phyloP scores from a whole-genome alignment of 345 rosid species.

The Sisymbrium irio region DNA sequence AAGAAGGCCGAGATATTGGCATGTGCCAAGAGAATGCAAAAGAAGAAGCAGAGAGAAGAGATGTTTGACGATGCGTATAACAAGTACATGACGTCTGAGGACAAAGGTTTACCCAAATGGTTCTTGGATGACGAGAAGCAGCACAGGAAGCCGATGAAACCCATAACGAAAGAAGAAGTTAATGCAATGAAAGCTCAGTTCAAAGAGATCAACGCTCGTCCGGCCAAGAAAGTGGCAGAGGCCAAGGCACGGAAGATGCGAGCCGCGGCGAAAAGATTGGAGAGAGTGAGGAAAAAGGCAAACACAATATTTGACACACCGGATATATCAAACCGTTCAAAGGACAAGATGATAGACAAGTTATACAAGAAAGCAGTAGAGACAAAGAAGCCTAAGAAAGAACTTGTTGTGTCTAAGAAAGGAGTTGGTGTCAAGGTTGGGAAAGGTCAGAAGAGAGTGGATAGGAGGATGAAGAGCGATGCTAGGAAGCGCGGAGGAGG shows the following conservation, averaged over 20 bases:
- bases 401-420: slow-evolving; percentile 87
- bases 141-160: slow-evolving; percentile 70
- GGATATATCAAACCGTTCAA: slow-evolving; percentile 74
- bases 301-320: slow-evolving; percentile 70
- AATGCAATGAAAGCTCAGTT: slow-evolving; percentile 85
- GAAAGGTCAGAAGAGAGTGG: slow-evolving; percentile 85
- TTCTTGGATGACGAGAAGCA: slow-evolving; percentile 82
- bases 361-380: slow-evolving; percentile 71
- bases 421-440: slow-evolving; percentile 81
- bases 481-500: slow-evolving; percentile 52
- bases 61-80: slow-evolving; percentile 83
- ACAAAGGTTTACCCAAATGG: slow-evolving; percentile 76
- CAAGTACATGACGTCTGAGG: slow-evolving; percentile 75
- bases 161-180: slow-evolving; percentile 81
- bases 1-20: slow-evolving; percentile 91
- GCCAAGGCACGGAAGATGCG: slow-evolving; percentile 94
- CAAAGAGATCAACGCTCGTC: slow-evolving; percentile 85
- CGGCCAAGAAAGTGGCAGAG: slow-evolving; percentile 93
- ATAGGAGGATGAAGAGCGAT: slow-evolving; percentile 85
- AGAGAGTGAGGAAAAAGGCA: slow-evolving; percentile 90
- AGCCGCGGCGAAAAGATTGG: slow-evolving; percentile 62
- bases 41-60: slow-evolving; percentile 81
- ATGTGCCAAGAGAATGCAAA: slow-evolving; percentile 84
- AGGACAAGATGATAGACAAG: slow-evolving; percentile 78
- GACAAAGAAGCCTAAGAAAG: slow-evolving; percentile 70